phyloP scores from a whole-genome alignment of 352 stramenopile species.

The Phytopythium cucurbitacearum region DNA sequence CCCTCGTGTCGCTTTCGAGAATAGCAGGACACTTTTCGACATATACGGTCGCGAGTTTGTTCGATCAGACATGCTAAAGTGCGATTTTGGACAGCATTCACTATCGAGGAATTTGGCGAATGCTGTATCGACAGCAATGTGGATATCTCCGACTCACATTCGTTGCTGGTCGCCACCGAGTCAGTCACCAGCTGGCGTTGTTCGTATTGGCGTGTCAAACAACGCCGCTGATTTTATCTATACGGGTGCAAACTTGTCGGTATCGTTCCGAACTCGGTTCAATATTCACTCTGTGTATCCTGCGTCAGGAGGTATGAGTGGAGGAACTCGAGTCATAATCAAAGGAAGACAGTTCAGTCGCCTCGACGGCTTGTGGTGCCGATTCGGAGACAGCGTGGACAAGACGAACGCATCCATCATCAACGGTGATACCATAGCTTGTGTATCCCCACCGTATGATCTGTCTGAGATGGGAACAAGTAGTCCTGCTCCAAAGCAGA shows the following conservation, averaged over 20 bases:
- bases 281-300: conserved; percentile 47
- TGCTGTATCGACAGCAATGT: conserved; percentile 19
- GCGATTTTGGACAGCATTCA: conserved; percentile 22
- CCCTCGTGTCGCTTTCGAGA: conserved; percentile 39
- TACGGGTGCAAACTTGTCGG: conserved; percentile 3
- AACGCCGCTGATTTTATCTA: conserved; percentile 43
- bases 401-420: conserved; percentile 22
- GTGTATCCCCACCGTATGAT: conserved; percentile 30
- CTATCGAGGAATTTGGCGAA: neutral
- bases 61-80: conserved; percentile 38
- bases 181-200: conserved; percentile 13
- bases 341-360: conserved; percentile 46
- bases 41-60: conserved; percentile 56
- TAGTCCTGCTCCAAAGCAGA: neutral
- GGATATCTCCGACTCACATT: conserved; percentile 46
- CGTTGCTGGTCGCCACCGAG: conserved; percentile 33
- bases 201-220: conserved; percentile 40
- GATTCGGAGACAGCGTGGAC: conserved; percentile 44
- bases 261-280: conserved; percentile 31
- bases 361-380: conserved; percentile 39
- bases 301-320: conserved; percentile 25
- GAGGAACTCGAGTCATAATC: conserved; percentile 54
- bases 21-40: conserved; percentile 39
- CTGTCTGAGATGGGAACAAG: neutral
- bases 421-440: conserved; percentile 24